phyloP scores from a whole-genome alignment of 2,329 filamentous ascomycete species.

The Mycosphaerella arachidis region DNA sequence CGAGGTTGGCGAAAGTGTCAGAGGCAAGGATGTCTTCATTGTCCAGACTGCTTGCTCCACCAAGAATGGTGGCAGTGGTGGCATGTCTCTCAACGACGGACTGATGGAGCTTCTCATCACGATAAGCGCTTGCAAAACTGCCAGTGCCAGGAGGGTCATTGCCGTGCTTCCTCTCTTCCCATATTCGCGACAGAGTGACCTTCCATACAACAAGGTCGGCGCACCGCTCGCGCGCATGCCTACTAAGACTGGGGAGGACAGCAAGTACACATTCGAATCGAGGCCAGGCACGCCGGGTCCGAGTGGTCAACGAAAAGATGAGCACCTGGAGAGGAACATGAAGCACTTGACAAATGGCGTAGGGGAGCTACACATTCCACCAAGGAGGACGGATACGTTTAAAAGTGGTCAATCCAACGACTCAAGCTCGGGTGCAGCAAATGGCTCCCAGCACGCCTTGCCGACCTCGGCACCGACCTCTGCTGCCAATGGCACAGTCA shows the following conservation, averaged over 20 bases:
- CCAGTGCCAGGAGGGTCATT: conserved; percentile 87
- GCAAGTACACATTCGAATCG: conserved; percentile 85
- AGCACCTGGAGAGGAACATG: conserved; percentile 64
- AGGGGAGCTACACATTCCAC: conserved; percentile 24
- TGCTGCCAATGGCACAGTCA: conserved; percentile 32
- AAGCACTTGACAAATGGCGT: conserved; percentile 49
- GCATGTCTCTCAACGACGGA: conserved; percentile 70
- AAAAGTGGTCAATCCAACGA: conserved; percentile 29
- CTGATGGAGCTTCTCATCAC: conserved; percentile 96
- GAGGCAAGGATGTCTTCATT: conserved; percentile 98
- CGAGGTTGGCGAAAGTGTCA: conserved; percentile 92
- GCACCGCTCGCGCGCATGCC: conserved; percentile 75
- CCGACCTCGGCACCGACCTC: conserved; percentile 17
- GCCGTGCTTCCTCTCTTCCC: conserved; percentile 93
- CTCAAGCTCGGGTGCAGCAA: conserved; percentile 3
- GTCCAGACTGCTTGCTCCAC: conserved; percentile 64
- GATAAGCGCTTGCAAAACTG: conserved; percentile 95
- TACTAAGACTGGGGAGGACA: conserved; percentile 49
- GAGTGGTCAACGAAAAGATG: conserved; percentile 46
- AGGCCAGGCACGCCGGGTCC: conserved; percentile 80
- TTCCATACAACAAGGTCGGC: conserved; percentile 93
- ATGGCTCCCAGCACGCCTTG: conserved; percentile 6
- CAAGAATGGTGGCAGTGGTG: conserved; percentile 60
- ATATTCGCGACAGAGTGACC: conserved; percentile 91
- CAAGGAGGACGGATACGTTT: conserved; percentile 28